Evolutionary conservation across 2,329 filamentous ascomycete species (phyloP).

Genomic region (Arthrobotrys entomopaga): DNA sequence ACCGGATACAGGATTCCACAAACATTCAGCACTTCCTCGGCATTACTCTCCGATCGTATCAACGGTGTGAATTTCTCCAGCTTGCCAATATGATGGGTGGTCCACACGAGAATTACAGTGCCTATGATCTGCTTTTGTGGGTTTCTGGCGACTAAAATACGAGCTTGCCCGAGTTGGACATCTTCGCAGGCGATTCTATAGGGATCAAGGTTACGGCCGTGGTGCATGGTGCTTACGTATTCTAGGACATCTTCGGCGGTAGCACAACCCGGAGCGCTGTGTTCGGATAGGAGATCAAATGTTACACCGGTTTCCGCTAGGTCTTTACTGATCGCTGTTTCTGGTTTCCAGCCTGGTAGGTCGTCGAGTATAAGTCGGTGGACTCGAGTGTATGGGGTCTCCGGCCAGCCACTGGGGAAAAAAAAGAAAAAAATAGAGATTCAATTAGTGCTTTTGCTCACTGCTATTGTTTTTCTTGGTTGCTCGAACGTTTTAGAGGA

Average conservation of each 20-base stretch:
- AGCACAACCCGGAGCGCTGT: constrained; percentile 14
- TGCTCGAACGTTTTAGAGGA: too few relatives aligned
- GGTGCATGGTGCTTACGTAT: constrained; percentile 23
- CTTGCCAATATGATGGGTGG: constrained; percentile 42
- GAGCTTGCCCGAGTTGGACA: constrained; percentile 31
- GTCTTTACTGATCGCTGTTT: constrained; percentile 30
- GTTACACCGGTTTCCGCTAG: constrained; percentile 34
- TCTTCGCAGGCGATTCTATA: constrained; percentile 47
- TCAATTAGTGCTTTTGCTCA: not conserved
- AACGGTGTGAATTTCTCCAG: constrained; percentile 47
- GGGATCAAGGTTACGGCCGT: constrained; percentile 37
- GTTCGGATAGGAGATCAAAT: constrained; percentile 48
- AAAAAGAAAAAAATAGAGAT: too few relatives aligned
- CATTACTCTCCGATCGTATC: constrained; percentile 8
- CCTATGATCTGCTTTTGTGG: constrained; percentile 44
- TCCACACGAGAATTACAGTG: constrained; percentile 41
- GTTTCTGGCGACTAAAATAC: constrained; percentile 40
- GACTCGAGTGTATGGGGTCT: constrained; percentile 16
- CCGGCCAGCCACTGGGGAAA: constrained; percentile 50
- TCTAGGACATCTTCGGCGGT: constrained; percentile 26
- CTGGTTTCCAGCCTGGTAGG: constrained; percentile 34
- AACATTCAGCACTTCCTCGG: constrained; percentile 16
- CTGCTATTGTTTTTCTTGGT: too few relatives aligned
- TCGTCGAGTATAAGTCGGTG: constrained; percentile 39
- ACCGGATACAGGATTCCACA: constrained; percentile 43